Percentiles rank a stretch among this genome's conserved stretches.
Evolutionary conservation across 139 green algal genomes (phyloP).

Genomic region (Astrephomene gubernaculifera): DNA sequence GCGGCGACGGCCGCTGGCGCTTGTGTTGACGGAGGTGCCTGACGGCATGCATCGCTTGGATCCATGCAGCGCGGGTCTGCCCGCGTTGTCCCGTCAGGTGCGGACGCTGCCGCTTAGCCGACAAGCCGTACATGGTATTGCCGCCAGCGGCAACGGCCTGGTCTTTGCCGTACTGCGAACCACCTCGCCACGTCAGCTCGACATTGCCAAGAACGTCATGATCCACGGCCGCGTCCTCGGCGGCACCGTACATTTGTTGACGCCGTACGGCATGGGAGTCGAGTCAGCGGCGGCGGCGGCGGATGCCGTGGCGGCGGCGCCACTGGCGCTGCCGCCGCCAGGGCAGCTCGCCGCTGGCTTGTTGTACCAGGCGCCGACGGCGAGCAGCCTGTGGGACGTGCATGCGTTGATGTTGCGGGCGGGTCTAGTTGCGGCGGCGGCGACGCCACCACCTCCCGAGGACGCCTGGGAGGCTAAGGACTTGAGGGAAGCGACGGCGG

Average conservation of each 20-base stretch:
- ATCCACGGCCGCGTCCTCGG: neutral
- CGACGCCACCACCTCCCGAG: neutral
- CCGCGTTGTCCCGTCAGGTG: neutral
- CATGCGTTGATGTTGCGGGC: constrained; percentile 1
- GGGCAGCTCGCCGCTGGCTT: neutral
- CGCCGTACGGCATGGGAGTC: neutral
- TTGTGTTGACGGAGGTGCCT: neutral
- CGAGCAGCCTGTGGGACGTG: constrained; percentile 27
- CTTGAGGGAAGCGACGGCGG: neutral
- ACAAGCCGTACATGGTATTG: constrained; percentile 1
- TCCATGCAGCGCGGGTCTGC: constrained; percentile 6
- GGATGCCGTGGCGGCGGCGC: neutral
- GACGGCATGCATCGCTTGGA: constrained; percentile 19
- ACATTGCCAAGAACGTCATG: constrained; percentile 10
- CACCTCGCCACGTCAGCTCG: neutral
- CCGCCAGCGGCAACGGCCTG: constrained; percentile 29
- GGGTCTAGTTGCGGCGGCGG: constrained; percentile 10
- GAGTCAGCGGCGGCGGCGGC: neutral
- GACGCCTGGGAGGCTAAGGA: constrained; percentile 1
- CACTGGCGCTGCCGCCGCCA: neutral
- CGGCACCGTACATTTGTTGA: constrained; percentile 18
- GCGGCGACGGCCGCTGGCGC: neutral
- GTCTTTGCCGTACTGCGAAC: constrained; percentile 18
- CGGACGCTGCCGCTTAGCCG: constrained; percentile 4
- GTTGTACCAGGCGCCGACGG: constrained; percentile 17